Conservation (phyloP, 1,284 basidiomycete species). For the Rhodotorula sp. region DNA sequence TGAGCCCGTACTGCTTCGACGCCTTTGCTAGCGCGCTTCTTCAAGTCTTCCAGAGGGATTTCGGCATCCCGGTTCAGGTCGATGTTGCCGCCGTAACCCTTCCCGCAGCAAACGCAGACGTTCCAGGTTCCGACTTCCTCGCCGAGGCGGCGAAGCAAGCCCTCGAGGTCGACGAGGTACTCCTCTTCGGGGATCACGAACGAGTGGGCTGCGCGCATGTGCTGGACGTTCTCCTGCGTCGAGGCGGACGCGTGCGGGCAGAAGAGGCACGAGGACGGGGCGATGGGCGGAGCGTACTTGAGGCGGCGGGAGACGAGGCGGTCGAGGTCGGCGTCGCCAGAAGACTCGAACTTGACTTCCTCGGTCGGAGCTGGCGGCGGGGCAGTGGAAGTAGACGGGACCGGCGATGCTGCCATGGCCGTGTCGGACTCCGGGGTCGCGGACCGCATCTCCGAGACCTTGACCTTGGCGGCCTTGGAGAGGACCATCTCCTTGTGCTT, state of each 20-base stretch:
- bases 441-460: constrained; percentile 28
- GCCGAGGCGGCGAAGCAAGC: constrained; percentile 81
- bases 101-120: constrained; percentile 79
- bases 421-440: constrained; percentile 13
- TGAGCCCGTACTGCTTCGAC: constrained; percentile 84
- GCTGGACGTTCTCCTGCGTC: constrained; percentile 65
- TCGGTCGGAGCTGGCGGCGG: constrained; percentile 40
- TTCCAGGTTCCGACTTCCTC: constrained; percentile 93
- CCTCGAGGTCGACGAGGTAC: constrained; percentile 77
- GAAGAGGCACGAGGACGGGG: constrained; percentile 68
- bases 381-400: constrained; percentile 33
- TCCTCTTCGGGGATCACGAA: constrained; percentile 97
- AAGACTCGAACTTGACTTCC: constrained; percentile 56
- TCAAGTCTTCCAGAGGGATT: constrained; percentile 31
- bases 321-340: constrained; percentile 73
- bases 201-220: constrained; percentile 85
- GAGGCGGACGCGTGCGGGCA: constrained; percentile 60
- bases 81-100: constrained; percentile 55
- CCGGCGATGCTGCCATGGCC: constrained; percentile 24
- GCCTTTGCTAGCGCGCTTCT: constrained; percentile 42
- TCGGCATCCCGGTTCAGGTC: constrained; percentile 56
- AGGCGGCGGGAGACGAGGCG: constrained; percentile 62
- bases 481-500: constrained; percentile 82
- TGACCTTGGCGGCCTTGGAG: constrained; percentile 49
- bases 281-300: constrained; percentile 55